Percentiles rank a stretch among this genome's conserved stretches.
Conservation (phyloP, 805 yeast genomes). For the Kregervanrija fluxuum region DNA sequence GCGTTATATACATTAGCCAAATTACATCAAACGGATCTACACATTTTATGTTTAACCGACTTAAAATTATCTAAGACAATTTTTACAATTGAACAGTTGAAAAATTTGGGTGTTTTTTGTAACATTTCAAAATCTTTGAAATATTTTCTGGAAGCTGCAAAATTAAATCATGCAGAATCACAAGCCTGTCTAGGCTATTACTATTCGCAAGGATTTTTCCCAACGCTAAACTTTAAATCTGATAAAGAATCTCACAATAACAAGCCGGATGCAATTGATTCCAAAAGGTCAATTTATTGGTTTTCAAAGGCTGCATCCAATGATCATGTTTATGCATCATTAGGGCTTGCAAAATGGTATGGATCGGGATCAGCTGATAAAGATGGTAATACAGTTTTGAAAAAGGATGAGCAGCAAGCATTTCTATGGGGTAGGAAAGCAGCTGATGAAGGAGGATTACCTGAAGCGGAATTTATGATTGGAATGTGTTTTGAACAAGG, state of each 20-base stretch:
- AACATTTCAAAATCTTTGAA: conserved; percentile 39
- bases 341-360: conserved; percentile 74
- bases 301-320: conserved; percentile 59
- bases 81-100: conserved; percentile 29
- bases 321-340: conserved; percentile 60
- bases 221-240: conserved; percentile 25
- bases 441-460: conserved; percentile 47
- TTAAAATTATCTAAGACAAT: conserved; percentile 20
- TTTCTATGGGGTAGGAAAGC: conserved; percentile 59
- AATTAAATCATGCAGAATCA: conserved; percentile 54
- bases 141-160: conserved; percentile 53
- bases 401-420: conserved; percentile 56
- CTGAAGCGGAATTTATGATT: conserved; percentile 61
- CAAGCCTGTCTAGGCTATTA: conserved; percentile 67
- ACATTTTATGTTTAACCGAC: conserved; percentile 22
- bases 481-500: conserved; percentile 67
- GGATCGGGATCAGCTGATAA: conserved; percentile 54
- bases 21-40: conserved; percentile 28
- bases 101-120: conserved; percentile 22
- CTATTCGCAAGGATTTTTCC: conserved; percentile 56
- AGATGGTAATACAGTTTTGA: conserved; percentile 28
- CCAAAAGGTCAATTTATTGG: conserved; percentile 64
- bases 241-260: conserved; percentile 23
- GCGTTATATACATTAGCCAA: conserved; percentile 30
- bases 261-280: conserved; percentile 33